Conservation (phyloP, 306 rosid genomes). For the Hippophae rhamnoides region DNA sequence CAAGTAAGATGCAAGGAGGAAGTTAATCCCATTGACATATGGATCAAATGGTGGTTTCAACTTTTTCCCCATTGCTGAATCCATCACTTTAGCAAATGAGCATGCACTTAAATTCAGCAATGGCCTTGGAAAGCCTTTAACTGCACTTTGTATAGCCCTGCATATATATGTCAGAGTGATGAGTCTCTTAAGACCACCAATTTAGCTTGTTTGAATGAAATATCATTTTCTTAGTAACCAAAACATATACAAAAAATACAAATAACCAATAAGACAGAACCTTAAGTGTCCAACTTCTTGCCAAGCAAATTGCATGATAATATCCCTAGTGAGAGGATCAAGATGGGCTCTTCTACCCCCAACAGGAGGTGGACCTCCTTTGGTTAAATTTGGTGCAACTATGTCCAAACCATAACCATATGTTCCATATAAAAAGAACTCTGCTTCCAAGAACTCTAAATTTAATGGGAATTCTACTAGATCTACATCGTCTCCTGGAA, state of each 20-base stretch:
- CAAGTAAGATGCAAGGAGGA: slow-evolving; percentile 56
- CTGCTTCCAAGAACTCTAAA: slow-evolving; percentile 66
- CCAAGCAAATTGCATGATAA: slow-evolving; percentile 45
- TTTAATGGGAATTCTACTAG: slow-evolving; percentile 51
- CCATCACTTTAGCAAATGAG: slow-evolving; percentile 40
- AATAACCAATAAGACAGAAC: slow-evolving; percentile 17
- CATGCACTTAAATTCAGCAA: slow-evolving; percentile 42
- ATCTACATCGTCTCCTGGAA: slow-evolving; percentile 26
- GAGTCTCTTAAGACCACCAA: too few species aligned
- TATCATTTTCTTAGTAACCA: background rate
- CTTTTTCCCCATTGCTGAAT: slow-evolving; percentile 39
- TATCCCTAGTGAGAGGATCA: slow-evolving; percentile 20
- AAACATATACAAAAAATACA: background rate
- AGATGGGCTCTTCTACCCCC: slow-evolving; percentile 45
- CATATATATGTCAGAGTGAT: background rate
- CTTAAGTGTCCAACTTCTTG: slow-evolving; percentile 73
- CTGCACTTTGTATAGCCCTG: slow-evolving; percentile 52
- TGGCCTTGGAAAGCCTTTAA: slow-evolving; percentile 72
- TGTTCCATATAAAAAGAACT: slow-evolving; percentile 50
- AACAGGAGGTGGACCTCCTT: slow-evolving; percentile 47
- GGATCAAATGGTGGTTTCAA: slow-evolving; percentile 62
- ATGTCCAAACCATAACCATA: slow-evolving; percentile 48
- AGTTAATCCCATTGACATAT: slow-evolving; percentile 47
- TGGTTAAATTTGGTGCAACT: slow-evolving; percentile 36
- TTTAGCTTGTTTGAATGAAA: too few species aligned